Percentiles rank a stretch among this genome's conserved stretches.
Conservation (phyloP, 306 rosid species). For the Begonia peltatifolia region DNA sequence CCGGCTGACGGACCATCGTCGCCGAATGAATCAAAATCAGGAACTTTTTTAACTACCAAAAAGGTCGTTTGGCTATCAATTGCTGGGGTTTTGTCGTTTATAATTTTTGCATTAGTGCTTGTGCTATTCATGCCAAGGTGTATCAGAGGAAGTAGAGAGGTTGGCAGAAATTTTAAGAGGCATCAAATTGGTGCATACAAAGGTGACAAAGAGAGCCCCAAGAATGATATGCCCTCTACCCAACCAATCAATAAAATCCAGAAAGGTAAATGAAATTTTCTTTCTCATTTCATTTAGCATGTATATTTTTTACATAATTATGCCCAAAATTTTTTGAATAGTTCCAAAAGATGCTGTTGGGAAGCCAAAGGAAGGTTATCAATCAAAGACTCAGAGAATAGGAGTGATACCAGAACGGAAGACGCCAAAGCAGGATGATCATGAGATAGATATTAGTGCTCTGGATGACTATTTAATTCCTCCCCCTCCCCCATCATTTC, state of each 20-base stretch:
- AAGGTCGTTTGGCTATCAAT: conserved; percentile 67
- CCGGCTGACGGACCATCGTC: conserved; percentile 52
- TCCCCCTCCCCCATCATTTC: conserved; percentile 47
- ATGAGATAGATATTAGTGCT: conserved; percentile 33
- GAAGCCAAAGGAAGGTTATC: conserved; percentile 36
- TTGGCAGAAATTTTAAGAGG: conserved; percentile 35
- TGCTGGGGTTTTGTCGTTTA: conserved; percentile 33
- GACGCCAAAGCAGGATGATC: conserved; percentile 38
- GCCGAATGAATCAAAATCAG: conserved; percentile 36
- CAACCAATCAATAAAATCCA: conserved; percentile 36
- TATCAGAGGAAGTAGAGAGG: conserved; percentile 26
- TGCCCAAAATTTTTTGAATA: conserved; percentile 12
- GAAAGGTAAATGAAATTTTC: conserved; percentile 32
- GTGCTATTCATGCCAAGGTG: conserved; percentile 51
- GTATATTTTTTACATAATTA: background rate
- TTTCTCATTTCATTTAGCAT: background rate
- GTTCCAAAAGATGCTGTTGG: conserved; percentile 38
- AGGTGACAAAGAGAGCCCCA: conserved; percentile 41
- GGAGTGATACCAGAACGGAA: conserved; percentile 41
- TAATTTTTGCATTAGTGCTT: conserved; percentile 39
- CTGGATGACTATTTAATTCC: conserved; percentile 27
- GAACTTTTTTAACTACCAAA: conserved; percentile 24
- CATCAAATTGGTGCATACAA: conserved; percentile 53
- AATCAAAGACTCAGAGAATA: conserved; percentile 28
- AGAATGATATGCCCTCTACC: conserved; percentile 26